Conservation (phyloP, 345 rosid species). For the Arabidopsis thaliana region DNA sequence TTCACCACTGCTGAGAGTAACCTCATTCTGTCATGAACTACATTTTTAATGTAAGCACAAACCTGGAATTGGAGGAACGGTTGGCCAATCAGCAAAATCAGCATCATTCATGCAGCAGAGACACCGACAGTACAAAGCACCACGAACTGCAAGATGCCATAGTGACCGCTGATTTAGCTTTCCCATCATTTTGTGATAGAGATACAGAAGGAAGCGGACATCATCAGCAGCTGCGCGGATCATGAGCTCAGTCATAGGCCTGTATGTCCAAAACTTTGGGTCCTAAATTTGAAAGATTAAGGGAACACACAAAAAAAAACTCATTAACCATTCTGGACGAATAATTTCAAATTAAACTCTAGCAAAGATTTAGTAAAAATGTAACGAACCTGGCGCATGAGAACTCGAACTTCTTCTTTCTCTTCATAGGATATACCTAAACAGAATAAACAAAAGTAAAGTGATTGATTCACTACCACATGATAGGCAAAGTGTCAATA, state of each 20-base stretch:
- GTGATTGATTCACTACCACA: conserved; percentile 16
- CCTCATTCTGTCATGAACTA: not conserved
- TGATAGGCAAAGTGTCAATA: conserved; percentile 10
- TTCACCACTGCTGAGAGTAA: not conserved
- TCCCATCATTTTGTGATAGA: conserved; percentile 81
- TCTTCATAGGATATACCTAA: conserved; percentile 82
- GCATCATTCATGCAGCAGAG: conserved; percentile 77
- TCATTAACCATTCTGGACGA: not conserved
- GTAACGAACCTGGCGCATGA: conserved; percentile 78
- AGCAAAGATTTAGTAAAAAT: not conserved
- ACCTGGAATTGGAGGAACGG: conserved; percentile 83
- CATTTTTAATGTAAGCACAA: not conserved
- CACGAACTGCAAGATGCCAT: conserved; percentile 85
- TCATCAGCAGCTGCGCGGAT: conserved; percentile 96
- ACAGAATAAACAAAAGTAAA: conserved; percentile 28
- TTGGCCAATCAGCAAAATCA: conserved; percentile 78
- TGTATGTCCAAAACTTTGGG: conserved; percentile 81
- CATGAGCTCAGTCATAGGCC: conserved; percentile 89
- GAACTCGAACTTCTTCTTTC: conserved; percentile 95
- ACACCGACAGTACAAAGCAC: conserved; percentile 82
- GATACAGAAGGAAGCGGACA: conserved; percentile 84
- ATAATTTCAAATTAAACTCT: not conserved
- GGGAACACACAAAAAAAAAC: not conserved
- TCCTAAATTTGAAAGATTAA: conserved; percentile 57
- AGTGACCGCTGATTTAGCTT: conserved; percentile 70